These are phyloP conservation scores for Phytophthora macrochlamydospora DNA, from an alignment of 352 stramenopile species.

Conservation along the genomic window DNA sequence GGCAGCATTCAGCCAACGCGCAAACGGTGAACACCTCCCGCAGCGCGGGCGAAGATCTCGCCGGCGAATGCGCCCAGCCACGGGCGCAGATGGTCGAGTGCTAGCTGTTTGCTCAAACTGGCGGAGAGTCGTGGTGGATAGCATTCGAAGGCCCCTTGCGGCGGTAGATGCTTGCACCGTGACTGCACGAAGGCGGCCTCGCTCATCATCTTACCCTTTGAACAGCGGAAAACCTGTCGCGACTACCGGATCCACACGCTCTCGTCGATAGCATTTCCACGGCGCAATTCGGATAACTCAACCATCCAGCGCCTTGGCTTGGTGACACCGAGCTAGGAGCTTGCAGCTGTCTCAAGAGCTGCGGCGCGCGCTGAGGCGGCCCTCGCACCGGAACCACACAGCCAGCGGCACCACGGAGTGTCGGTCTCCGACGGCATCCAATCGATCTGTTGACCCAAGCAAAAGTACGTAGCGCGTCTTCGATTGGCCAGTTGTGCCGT, in stretches of 20 bases:
- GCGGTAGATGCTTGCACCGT: neutral
- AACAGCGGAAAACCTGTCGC: neutral
- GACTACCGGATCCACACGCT: no score
- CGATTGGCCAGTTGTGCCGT: neutral
- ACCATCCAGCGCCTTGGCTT: neutral
- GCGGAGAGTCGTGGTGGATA: neutral
- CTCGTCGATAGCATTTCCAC: neutral
- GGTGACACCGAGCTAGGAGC: neutral
- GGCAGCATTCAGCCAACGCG: neutral
- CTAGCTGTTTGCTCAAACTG: neutral
- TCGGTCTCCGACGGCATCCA: neutral
- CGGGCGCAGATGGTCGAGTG: neutral
- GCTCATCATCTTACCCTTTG: neutral
- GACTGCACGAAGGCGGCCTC: neutral
- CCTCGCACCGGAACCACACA: conserved; percentile 1
- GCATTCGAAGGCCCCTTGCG: neutral
- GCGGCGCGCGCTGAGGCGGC: no score
- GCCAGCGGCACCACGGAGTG: neutral
- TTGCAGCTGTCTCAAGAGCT: neutral
- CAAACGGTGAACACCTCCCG: no score
- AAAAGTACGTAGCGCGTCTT: neutral
- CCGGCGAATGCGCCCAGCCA: neutral
- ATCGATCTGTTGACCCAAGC: neutral
- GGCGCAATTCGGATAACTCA: neutral
- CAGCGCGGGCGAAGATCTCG: no score